phyloP scores from a whole-genome alignment of 1,284 basidiomycete species.

The Leccinum olivaceoglutinosum region DNA sequence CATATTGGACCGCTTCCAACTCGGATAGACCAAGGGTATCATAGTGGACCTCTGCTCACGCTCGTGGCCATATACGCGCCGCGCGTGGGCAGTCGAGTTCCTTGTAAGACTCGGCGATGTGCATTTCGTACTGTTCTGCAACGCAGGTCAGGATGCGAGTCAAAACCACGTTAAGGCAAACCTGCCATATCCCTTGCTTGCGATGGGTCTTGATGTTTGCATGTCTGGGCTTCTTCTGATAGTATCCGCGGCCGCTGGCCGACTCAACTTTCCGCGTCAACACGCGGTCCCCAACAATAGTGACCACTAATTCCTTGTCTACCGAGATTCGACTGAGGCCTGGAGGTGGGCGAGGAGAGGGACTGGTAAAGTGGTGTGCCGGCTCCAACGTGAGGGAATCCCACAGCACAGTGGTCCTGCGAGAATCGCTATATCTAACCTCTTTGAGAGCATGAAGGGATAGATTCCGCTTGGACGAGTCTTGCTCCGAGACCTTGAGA shows the following conservation, averaged over 20 bases:
- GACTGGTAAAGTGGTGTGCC: constrained; percentile 49
- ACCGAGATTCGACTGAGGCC: constrained; percentile 62
- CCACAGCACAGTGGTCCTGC: constrained; percentile 60
- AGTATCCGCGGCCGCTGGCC: constrained; percentile 21
- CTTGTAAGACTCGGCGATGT: constrained; percentile 54
- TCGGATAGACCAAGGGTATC: constrained; percentile 69
- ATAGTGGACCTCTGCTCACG: constrained; percentile 54
- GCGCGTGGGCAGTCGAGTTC: constrained; percentile 40
- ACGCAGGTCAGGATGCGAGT: background rate
- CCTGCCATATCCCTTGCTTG: constrained; percentile 27
- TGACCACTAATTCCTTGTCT: constrained; percentile 58
- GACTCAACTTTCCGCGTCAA: constrained; percentile 67
- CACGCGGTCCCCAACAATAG: constrained; percentile 58
- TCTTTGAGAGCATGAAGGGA: constrained; percentile 93
- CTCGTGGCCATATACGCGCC: constrained; percentile 42
- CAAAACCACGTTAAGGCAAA: constrained; percentile 1
- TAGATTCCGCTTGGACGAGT: constrained; percentile 56
- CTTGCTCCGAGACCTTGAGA: too few relatives aligned
- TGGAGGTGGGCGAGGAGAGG: constrained; percentile 35
- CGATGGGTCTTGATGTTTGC: constrained; percentile 17
- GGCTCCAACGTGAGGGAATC: constrained; percentile 60
- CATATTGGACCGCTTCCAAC: constrained; percentile 72
- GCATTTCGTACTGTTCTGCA: constrained; percentile 59
- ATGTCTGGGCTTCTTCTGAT: constrained; percentile 18
- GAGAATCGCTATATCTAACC: constrained; percentile 34